A percentile compares a stretch with the other conserved stretches of the same genome.
phyloP scores from a whole-genome alignment of 1,284 basidiomycete genomes.

The Leccinum fallax region DNA sequence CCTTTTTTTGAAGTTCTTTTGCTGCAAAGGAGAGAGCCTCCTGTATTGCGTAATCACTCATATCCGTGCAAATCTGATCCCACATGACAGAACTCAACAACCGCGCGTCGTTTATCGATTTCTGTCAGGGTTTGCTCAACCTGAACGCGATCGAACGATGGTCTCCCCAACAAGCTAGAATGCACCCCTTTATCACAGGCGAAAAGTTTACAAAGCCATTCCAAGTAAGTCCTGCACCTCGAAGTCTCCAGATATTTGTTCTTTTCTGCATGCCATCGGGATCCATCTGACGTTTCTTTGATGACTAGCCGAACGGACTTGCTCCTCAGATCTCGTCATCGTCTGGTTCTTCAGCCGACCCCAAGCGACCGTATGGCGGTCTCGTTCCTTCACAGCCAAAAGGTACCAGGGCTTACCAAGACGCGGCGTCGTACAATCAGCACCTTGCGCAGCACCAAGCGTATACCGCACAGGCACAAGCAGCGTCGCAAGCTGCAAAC shows the following conservation, averaged over 20 bases:
- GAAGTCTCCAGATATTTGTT: neutral
- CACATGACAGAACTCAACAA: constrained; percentile 83
- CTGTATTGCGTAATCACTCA: constrained; percentile 17
- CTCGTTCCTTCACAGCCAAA: constrained; percentile 81
- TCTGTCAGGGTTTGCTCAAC: constrained; percentile 92
- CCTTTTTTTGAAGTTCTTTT: neutral
- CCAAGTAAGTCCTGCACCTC: constrained; percentile 57
- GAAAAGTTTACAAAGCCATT: constrained; percentile 92
- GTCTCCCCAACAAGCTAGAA: constrained; percentile 95
- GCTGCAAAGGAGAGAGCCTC: constrained; percentile 3
- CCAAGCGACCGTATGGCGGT: constrained; percentile 94
- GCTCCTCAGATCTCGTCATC: constrained; percentile 37
- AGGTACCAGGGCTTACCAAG: constrained; percentile 84
- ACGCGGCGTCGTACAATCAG: constrained; percentile 93
- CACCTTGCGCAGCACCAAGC: constrained; percentile 94
- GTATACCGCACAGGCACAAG: constrained; percentile 83
- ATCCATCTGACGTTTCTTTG: constrained; percentile 16
- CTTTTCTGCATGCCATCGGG: constrained; percentile 1
- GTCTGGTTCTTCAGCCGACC: constrained; percentile 48
- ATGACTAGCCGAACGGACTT: constrained; percentile 52
- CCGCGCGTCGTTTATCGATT: constrained; percentile 94
- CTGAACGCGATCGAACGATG: constrained; percentile 95
- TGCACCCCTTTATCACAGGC: constrained; percentile 98
- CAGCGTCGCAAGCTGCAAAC: constrained; percentile 64
- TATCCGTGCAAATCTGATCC: constrained; percentile 21